phyloP scores from a whole-genome alignment of 169 alveolate genomes.

The Eimeria acervulina region DNA sequence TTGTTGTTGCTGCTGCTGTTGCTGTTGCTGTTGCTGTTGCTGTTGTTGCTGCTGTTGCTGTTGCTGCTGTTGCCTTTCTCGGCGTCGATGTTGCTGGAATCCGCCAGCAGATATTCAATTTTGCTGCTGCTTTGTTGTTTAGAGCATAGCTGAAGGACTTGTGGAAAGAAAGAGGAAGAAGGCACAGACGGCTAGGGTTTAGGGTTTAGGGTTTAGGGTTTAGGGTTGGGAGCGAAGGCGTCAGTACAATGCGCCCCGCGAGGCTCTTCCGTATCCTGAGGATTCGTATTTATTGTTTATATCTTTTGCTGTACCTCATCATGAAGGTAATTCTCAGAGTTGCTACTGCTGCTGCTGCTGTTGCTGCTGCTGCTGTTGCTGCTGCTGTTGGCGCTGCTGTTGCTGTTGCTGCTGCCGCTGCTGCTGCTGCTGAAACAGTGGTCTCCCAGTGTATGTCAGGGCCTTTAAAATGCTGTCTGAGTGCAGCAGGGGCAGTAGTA shows the following conservation, averaged over 20 bases:
- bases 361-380: background rate
- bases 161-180: too few species aligned
- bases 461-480: background rate
- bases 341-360: conserved; percentile 5
- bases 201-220: background rate
- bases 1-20: too few species aligned
- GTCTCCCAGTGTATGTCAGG: background rate
- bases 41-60: too few species aligned
- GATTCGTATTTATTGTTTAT: background rate
- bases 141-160: background rate
- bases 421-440: too few species aligned
- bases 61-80: too few species aligned
- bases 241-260: background rate
- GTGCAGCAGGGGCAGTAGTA: background rate
- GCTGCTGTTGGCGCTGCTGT: background rate
- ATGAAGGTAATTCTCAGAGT: background rate
- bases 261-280: background rate
- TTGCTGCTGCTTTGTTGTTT: background rate
- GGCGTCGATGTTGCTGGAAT: background rate
- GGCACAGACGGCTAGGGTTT: background rate
- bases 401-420: background rate
- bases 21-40: too few species aligned
- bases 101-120: background rate
- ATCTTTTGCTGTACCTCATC: background rate
- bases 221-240: background rate